Evolutionary conservation across 306 rosid species (phyloP), one percentile per base, ranked within the genome.

Genomic region (Trifolium subterraneum): DNA sequence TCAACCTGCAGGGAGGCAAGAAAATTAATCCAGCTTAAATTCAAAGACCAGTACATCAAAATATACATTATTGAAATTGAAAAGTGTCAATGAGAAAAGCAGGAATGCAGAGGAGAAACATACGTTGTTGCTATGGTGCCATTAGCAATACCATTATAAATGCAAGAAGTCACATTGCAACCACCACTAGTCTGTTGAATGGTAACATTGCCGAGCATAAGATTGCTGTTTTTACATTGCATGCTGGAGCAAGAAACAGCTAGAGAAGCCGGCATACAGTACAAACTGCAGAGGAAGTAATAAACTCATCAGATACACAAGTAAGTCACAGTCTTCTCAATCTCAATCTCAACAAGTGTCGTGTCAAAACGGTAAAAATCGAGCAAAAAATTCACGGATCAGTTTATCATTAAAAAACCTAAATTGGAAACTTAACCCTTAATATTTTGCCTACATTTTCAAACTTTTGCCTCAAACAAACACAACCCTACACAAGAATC

Each of bases 171-270:
- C 55, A 95, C 93, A 70, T 90, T 95, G 90, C 99, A 95, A 69
- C 99, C 99, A 13, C 72, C 98, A 74, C 93, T 72, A 75, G 79
- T 88, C 71, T 86, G 96, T 84, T 88, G 97, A 15, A 73, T 77
- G 4, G 99, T 92, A 67, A 65, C 74, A 71, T 95, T 95, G 62
- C 99, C 99, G 1, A 95, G 86, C 90, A 92, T 92, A 60, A 95
- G 96, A 68, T 90, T 90, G 84, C 97, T 95, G 74, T 59, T 83
- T 77, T 67, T 87, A 60, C 99, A 95, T 80, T 95, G 98, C 99
- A 92, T 95, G 86, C 97, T 95, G 15, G 99, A 90, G 87, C 99
- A 95, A 50, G 98, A 92, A 83, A 87, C 99, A 4, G 98, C 96
- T 48, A 95, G 69, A 35, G 99, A 89, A 68, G 99, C 96, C 14